Base-by-base conservation (phyloP, 768 basidiomycete species). In the Serendipita indica region DNA sequence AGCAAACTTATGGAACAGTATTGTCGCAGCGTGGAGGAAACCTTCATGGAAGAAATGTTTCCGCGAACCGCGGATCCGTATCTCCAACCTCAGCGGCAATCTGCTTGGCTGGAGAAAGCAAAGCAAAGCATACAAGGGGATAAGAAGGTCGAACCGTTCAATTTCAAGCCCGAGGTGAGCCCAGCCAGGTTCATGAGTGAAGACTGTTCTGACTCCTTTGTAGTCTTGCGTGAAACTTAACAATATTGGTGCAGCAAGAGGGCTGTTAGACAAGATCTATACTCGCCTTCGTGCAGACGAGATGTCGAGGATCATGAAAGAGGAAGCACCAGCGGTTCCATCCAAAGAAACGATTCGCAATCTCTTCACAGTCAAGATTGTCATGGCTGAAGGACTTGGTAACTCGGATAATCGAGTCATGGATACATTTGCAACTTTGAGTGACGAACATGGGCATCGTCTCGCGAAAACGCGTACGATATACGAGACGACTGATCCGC, bases 221-320 rank as follows among this genome's bases (percentile, higher is more conserved):
- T 64, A 94, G 72, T 91, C 90, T 0, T 97, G 93, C 66, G 89
- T 99, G 68, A 97, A 97, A 74, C 78, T 98, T 56, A 99, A 99
- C 75, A 97, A 97, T 69, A 82, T 98, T 62, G 92, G 93, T 64
- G 86, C 89, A 10, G 91, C 93, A 1, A 81, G 92, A 30, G 81
- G 81, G 61, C 76, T 96, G 46, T 77, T 99, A 61, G 96, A 99
- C 69, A 89, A 86, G 62, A 86, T 98, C 79, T 98, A 97, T 69
- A 83, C 78, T 56, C 85, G 90, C 65, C 82, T 96, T 76, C 79
- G 92, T 60, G 90, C 84, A 0, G 96, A 99, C 72, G 83, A 82
- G 66, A 78, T 92, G 60, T 78, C 84, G 2, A 81, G 84, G 27
- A 74, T 80, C 27, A 66, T 89, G 58, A 71, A 73, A 57, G 69